Evolutionary conservation across 768 basidiomycete species (phyloP).

Genomic region (Strobilomyces dryophilus): DNA sequence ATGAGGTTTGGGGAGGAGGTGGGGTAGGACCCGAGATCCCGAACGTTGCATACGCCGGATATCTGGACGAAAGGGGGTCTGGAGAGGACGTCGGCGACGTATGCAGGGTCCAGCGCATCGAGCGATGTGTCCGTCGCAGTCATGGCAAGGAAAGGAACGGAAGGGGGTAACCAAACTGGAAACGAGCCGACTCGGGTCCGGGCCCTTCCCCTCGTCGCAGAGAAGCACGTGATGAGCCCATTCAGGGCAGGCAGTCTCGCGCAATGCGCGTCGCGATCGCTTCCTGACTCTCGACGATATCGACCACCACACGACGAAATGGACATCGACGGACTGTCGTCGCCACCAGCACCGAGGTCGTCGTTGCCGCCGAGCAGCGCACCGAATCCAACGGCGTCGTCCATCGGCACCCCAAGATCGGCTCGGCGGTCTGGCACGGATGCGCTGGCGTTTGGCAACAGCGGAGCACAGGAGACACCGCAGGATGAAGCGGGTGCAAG

Average conservation of each 20-base stretch:
- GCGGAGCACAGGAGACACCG: conserved; percentile 41
- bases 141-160: conserved; percentile 6
- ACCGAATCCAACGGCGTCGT: conserved; percentile 35
- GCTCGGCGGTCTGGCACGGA: conserved; percentile 42
- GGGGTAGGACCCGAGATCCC: conserved; percentile 66
- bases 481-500: conserved; percentile 38
- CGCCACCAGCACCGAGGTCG: conserved; percentile 49
- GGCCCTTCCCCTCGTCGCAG: neutral
- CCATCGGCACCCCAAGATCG: conserved; percentile 31
- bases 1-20: conserved; percentile 44
- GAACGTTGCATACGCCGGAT: conserved; percentile 70
- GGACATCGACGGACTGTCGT: conserved; percentile 56
- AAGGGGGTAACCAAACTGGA: neutral
- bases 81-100: conserved; percentile 62
- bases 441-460: conserved; percentile 52
- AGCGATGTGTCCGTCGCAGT: conserved; percentile 33
- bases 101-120: conserved; percentile 61
- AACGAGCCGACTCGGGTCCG: neutral
- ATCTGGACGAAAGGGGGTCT: conserved; percentile 66
- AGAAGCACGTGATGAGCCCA: conserved; percentile 7
- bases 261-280: conserved; percentile 32
- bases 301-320: conserved; percentile 31
- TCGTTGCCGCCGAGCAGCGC: conserved; percentile 53
- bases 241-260: conserved; percentile 47
- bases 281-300: conserved; percentile 4